Percentiles rank a stretch among this genome's conserved stretches.
phyloP scores from a whole-genome alignment of 371 early-diverging fungal genomes.

The Catenaria anguillulae region DNA sequence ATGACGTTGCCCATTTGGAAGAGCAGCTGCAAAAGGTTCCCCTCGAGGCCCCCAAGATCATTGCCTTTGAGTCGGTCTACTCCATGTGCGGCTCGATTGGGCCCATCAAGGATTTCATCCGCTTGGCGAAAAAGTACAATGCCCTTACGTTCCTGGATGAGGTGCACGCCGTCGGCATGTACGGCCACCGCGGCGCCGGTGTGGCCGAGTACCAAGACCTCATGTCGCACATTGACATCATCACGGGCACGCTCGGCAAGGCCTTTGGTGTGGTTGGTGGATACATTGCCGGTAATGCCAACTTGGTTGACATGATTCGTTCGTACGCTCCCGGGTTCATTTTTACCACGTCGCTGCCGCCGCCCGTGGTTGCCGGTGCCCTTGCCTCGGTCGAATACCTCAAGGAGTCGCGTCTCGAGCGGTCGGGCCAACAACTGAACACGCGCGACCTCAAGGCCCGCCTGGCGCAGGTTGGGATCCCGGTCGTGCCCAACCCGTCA shows the following conservation, averaged over 20 bases:
- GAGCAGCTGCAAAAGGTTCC: slow-evolving; percentile 59
- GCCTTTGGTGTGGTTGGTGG: slow-evolving; percentile 97
- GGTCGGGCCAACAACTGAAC: slow-evolving; percentile 79
- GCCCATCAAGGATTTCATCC: slow-evolving; percentile 84
- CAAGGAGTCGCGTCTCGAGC: slow-evolving; percentile 62
- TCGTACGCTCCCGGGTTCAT: slow-evolving; percentile 98
- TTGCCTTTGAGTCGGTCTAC: slow-evolving; percentile 96
- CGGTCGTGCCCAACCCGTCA: slow-evolving; percentile 93
- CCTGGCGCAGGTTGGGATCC: slow-evolving; percentile 69
- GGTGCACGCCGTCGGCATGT: slow-evolving; percentile 98
- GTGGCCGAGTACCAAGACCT: slow-evolving; percentile 90
- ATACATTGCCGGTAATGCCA: slow-evolving; percentile 83
- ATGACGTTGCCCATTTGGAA: slow-evolving; percentile 84
- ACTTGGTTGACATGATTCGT: slow-evolving; percentile 87
- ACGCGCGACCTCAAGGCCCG: slow-evolving; percentile 69
- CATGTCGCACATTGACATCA: slow-evolving; percentile 87
- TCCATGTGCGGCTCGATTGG: slow-evolving; percentile 96
- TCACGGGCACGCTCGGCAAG: slow-evolving; percentile 95
- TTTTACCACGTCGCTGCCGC: slow-evolving; percentile 96
- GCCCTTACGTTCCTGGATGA: slow-evolving; percentile 97
- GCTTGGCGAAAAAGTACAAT: slow-evolving; percentile 88
- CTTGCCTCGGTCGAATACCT: slow-evolving; percentile 77
- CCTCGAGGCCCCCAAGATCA: slow-evolving; percentile 74
- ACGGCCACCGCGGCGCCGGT: slow-evolving; percentile 89
- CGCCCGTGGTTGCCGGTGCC: slow-evolving; percentile 80